A percentile compares a stretch with the other conserved stretches of the same genome.
phyloP scores from a whole-genome alignment of 2,329 filamentous ascomycete species.

The Onygenales sp. region DNA sequence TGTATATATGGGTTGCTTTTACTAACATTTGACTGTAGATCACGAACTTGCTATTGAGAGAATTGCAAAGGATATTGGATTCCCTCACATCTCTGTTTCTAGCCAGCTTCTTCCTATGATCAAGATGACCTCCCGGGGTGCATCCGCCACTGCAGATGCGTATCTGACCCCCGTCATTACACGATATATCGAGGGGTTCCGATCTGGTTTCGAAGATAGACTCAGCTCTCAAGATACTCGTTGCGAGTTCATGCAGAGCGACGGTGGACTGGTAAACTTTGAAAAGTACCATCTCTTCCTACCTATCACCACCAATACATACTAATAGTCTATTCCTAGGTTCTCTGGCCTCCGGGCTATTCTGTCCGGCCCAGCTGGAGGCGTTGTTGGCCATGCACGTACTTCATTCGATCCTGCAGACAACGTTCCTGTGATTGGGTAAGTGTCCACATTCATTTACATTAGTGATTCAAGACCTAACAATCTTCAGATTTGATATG shows the following conservation, averaged over 20 bases:
- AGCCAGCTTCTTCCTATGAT: background rate
- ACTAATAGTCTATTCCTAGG: constrained; percentile 14
- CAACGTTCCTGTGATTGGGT: constrained; percentile 69
- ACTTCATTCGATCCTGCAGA: constrained; percentile 81
- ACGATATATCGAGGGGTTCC: no score
- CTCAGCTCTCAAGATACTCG: background rate
- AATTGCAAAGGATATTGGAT: background rate
- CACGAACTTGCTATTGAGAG: background rate
- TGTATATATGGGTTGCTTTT: background rate
- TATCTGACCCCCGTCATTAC: no score
- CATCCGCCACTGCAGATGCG: no score
- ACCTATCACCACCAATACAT: no score
- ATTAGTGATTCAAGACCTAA: no score
- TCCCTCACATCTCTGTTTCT: background rate
- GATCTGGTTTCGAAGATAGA: no score
- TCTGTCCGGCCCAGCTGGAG: constrained; percentile 82
- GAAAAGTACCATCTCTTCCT: no score
- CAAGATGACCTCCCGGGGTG: no score
- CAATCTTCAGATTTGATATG: constrained; percentile 66
- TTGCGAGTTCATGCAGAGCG: background rate
- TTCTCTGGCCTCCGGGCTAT: constrained; percentile 86
- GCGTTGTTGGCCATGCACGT: constrained; percentile 88
- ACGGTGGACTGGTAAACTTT: no score
- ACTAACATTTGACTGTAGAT: background rate
- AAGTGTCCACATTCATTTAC: no score